A percentile compares a stretch with the other conserved stretches of the same genome.
Evolutionary conservation across 768 basidiomycete species (phyloP).

Genomic region (Symmetrospora coprosmae): DNA sequence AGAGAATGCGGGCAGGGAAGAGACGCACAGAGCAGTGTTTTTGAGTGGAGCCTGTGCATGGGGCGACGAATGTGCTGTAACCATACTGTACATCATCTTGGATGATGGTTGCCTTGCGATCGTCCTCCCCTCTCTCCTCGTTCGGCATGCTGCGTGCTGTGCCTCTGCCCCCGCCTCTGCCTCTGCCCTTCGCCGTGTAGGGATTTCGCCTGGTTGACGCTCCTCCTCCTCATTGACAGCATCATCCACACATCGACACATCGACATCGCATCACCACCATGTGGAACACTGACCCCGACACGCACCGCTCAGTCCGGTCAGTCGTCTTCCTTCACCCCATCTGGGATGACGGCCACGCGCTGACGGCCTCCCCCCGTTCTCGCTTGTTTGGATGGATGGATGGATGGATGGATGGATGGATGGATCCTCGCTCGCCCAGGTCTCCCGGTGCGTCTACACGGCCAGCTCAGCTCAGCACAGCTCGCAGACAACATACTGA

Average conservation of each 20-base stretch:
- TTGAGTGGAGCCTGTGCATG: too few relatives aligned
- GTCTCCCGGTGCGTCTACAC: not conserved
- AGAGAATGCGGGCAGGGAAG: not conserved
- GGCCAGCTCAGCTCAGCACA: not conserved
- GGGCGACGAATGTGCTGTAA: too few relatives aligned
- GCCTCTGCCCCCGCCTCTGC: too few relatives aligned
- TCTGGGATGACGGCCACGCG: not conserved
- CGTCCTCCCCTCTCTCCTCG: too few relatives aligned
- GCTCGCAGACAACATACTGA: not conserved
- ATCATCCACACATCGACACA: not conserved
- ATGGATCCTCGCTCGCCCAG: not conserved
- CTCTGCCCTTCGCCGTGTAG: too few relatives aligned
- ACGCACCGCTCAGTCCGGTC: slow-evolving; percentile 12
- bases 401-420: not conserved
- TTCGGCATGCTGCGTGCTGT: too few relatives aligned
- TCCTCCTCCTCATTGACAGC: too few relatives aligned
- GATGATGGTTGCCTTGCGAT: too few relatives aligned
- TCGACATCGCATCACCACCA: not conserved
- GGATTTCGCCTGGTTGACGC: too few relatives aligned
- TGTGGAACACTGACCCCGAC: slow-evolving; percentile 18
- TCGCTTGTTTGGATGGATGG: not conserved
- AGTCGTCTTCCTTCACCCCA: not conserved
- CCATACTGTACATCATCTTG: too few relatives aligned
- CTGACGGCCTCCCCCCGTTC: not conserved
- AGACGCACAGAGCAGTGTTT: too few relatives aligned